Conservation (phyloP, 2,329 filamentous ascomycete species). For the Botrytis cinerea region DNA sequence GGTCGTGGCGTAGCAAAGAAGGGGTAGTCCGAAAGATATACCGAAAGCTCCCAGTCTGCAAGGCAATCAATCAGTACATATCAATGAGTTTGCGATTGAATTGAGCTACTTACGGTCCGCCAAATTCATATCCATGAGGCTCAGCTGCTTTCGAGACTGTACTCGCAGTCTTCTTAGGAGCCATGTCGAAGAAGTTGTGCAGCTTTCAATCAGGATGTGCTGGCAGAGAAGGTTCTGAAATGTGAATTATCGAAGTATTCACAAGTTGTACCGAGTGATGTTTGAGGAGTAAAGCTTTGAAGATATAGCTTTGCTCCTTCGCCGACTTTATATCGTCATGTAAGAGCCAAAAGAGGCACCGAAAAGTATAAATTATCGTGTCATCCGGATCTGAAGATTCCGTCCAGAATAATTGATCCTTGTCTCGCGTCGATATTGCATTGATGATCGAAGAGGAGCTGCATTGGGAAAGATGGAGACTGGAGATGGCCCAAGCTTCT, state of each 20-base stretch:
- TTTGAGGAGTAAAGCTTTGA: background rate
- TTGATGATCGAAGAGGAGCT: slow-evolving; percentile 7
- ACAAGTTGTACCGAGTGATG: background rate
- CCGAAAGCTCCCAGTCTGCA: slow-evolving; percentile 70
- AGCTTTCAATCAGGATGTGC: background rate
- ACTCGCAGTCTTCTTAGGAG: slow-evolving; percentile 29
- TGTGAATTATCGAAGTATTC: background rate
- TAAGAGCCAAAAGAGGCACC: background rate
- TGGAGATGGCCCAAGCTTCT: slow-evolving; percentile 1
- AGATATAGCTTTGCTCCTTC: background rate
- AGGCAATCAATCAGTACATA: slow-evolving; percentile 19
- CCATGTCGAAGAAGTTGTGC: slow-evolving; percentile 30
- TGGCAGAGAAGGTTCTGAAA: background rate
- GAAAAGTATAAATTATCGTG: slow-evolving; percentile 1
- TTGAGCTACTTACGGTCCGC: slow-evolving; percentile 41
- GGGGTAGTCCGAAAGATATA: slow-evolving; percentile 78
- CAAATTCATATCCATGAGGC: slow-evolving; percentile 42
- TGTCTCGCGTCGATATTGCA: background rate
- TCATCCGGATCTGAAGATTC: slow-evolving; percentile 1
- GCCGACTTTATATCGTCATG: background rate
- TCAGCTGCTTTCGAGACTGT: slow-evolving; percentile 31
- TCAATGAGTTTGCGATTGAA: background rate
- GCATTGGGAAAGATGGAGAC: background rate
- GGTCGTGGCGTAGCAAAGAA: slow-evolving; percentile 75
- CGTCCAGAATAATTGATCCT: slow-evolving; percentile 5